Conservation (phyloP, 2,329 filamentous ascomycete genomes). For the Fusarium sp. region DNA sequence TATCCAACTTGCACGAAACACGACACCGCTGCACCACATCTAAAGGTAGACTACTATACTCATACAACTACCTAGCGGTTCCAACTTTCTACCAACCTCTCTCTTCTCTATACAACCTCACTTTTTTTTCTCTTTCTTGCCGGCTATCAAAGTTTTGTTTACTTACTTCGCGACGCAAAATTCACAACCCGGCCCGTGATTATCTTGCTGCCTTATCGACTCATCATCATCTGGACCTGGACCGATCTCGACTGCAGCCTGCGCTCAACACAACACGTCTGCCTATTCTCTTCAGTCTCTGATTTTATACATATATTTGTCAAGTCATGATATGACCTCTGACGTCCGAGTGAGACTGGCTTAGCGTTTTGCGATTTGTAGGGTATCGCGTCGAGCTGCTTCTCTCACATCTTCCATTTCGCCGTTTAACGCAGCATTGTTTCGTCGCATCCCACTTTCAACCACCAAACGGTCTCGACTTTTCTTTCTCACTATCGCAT, state of each 20-base stretch:
- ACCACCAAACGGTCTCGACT: conserved; percentile 15
- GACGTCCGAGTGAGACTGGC: conserved; percentile 45
- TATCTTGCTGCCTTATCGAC: conserved; percentile 35
- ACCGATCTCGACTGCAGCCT: conserved; percentile 34
- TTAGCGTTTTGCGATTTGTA: conserved; percentile 46
- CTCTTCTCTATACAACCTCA: conserved; percentile 14
- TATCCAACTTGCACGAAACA: conserved; percentile 32
- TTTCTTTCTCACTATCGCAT: conserved; percentile 23
- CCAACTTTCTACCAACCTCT: conserved; percentile 26
- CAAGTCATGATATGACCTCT: conserved; percentile 49
- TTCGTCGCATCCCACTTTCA: conserved; percentile 21
- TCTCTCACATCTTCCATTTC: conserved; percentile 29
- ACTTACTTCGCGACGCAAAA: conserved; percentile 11
- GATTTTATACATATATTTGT: conserved; percentile 27
- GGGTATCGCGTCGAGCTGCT: conserved; percentile 39
- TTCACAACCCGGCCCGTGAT: conserved; percentile 19
- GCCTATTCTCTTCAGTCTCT: conserved; percentile 34
- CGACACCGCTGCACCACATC: conserved; percentile 28
- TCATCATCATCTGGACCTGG: conserved; percentile 18
- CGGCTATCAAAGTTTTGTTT: conserved; percentile 11
- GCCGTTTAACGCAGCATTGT: conserved; percentile 19
- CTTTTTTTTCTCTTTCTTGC: not conserved
- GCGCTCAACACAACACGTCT: conserved; percentile 21
- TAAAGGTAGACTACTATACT: conserved; percentile 23
- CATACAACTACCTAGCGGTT: conserved; percentile 32